phyloP scores from a whole-genome alignment of 306 rosid genomes.

The Lotus japonicus region DNA sequence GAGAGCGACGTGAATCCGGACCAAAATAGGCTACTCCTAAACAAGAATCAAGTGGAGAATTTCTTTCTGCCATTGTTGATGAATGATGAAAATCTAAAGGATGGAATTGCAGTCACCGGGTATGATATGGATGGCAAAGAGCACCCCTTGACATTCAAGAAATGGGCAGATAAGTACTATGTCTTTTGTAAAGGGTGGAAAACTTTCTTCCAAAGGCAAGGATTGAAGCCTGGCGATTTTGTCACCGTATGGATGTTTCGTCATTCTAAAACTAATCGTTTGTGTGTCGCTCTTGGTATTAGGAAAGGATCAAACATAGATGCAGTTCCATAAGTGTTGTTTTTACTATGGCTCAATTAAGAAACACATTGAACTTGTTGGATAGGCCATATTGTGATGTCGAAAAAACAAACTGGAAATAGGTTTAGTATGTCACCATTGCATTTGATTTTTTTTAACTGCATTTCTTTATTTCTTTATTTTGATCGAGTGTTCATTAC shows the following conservation, averaged over 20 bases:
- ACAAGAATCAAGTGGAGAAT: neutral
- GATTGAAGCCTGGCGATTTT: accelerated
- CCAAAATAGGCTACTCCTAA: neutral
- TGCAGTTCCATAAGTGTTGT: no score
- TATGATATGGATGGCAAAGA: neutral
- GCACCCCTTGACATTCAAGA: neutral
- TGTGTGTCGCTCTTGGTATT: neutral
- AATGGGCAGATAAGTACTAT: neutral
- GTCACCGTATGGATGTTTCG: neutral
- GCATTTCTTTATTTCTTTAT: no score
- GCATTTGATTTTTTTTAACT: no score
- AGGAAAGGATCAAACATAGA: no score
- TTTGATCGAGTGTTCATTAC: no score
- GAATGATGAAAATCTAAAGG: neutral
- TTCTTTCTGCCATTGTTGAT: neutral
- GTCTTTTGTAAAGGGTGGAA: neutral
- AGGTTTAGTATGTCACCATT: no score
- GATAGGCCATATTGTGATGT: no score
- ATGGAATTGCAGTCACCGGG: neutral
- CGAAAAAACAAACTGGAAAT: no score
- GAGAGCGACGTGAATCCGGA: neutral
- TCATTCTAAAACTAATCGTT: neutral
- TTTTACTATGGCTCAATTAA: no score
- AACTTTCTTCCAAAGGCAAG: neutral
- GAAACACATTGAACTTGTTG: no score